These are phyloP conservation scores for Chrysanthemum seticuspe DNA, from an alignment of 129 eudicot genomes.

Conservation along the genomic window DNA sequence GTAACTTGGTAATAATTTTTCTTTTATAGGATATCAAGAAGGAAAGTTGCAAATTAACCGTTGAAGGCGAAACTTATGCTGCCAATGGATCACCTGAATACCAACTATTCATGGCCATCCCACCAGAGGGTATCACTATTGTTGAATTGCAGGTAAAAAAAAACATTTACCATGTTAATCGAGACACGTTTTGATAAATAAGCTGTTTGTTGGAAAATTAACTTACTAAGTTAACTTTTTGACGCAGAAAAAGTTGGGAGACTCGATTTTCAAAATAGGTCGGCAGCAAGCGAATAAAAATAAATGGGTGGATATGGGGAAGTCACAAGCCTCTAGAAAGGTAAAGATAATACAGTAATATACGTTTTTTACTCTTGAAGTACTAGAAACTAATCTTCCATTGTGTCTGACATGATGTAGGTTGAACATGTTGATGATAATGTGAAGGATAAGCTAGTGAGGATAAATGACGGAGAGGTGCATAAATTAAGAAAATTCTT, in stretches of 20 bases:
- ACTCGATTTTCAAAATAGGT: constrained; percentile 58
- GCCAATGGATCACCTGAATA: constrained; percentile 80
- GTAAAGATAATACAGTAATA: constrained; percentile 40
- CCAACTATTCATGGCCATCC: constrained; percentile 66
- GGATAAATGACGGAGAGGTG: constrained; percentile 77
- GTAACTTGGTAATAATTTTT: too few species aligned
- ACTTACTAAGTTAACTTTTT: constrained; percentile 19
- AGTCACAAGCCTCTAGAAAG: constrained; percentile 63
- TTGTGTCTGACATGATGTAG: constrained; percentile 35
- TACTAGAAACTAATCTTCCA: not conserved
- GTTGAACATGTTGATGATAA: constrained; percentile 65
- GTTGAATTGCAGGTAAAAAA: constrained; percentile 63
- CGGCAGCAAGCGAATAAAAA: constrained; percentile 70
- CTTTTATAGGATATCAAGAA: constrained; percentile 79
- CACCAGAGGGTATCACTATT: constrained; percentile 72
- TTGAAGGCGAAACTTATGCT: constrained; percentile 82
- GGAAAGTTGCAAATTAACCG: constrained; percentile 78
- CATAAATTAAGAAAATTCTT: too few species aligned
- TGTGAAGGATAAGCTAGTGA: constrained; percentile 61
- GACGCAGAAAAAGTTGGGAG: constrained; percentile 67
- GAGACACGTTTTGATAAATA: not conserved
- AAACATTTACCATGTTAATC: not conserved
- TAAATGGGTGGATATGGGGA: constrained; percentile 80
- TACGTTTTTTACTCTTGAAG: not conserved
- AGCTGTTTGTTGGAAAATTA: constrained; percentile 13